Percentiles rank a stretch among this genome's conserved stretches.
phyloP scores from a whole-genome alignment of 2,329 filamentous ascomycete genomes.

The Aspergillus pseudoterreus region DNA sequence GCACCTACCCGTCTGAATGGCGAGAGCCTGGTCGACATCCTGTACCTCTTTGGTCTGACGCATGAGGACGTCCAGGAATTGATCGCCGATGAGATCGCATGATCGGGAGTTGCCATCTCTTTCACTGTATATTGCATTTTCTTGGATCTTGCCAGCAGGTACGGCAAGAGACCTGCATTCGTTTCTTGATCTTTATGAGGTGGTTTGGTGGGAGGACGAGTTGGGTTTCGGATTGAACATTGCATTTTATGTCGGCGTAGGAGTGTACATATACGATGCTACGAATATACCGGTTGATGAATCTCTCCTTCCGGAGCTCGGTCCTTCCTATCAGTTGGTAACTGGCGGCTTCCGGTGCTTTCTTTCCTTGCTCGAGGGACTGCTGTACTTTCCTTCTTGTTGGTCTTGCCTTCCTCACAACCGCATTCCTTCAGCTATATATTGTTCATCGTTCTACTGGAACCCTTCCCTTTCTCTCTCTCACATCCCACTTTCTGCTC shows the following conservation, averaged over 20 bases:
- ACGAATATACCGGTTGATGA: constrained; percentile 1
- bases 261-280: constrained; percentile 7
- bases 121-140: not conserved
- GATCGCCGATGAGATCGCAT: constrained; percentile 11
- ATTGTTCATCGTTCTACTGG: too few species aligned
- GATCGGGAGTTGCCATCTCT: not conserved
- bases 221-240: not conserved
- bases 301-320: too few species aligned
- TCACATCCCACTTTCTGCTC: too few species aligned
- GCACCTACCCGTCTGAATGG: constrained; percentile 59
- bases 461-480: too few species aligned
- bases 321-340: too few species aligned
- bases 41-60: constrained; percentile 55
- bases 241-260: constrained; percentile 10
- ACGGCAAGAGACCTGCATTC: constrained; percentile 3
- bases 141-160: constrained; percentile 7
- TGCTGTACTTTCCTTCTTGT: not conserved
- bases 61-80: constrained; percentile 49
- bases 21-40: constrained; percentile 54
- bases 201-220: not conserved
- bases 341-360: too few species aligned
- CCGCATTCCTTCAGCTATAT: too few species aligned
- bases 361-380: too few species aligned
- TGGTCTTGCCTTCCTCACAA: not conserved
- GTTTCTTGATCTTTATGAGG: not conserved